phyloP scores from a whole-genome alignment of 805 yeast genomes.

The Millerozyma miso region DNA sequence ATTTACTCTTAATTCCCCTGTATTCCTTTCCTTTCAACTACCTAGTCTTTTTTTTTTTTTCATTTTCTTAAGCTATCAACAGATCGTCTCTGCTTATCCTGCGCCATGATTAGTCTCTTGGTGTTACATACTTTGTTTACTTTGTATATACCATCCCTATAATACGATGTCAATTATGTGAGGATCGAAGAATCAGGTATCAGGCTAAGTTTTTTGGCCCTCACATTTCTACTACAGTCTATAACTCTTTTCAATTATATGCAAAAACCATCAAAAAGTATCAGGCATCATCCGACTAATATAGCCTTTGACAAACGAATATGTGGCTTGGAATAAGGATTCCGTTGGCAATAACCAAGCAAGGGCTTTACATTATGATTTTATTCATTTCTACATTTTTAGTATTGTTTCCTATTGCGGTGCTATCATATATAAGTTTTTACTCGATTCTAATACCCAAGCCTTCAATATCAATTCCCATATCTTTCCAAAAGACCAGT shows the following conservation, averaged over 20 bases:
- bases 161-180: background rate
- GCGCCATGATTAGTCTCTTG: background rate
- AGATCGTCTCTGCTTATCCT: background rate
- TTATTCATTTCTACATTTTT: slow-evolving; percentile 17
- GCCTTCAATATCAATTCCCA: slow-evolving; percentile 13
- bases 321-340: slow-evolving; percentile 4
- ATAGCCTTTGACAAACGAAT: too few relatives aligned
- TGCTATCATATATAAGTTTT: slow-evolving; percentile 32
- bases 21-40: background rate
- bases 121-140: background rate
- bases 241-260: background rate
- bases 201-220: background rate
- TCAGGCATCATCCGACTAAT: too few relatives aligned
- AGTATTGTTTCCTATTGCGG: slow-evolving; percentile 32
- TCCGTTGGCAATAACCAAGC: slow-evolving; percentile 18
- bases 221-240: background rate
- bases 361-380: slow-evolving; percentile 21
- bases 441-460: slow-evolving; percentile 31
- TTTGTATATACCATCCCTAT: background rate
- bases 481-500: background rate
- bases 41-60: background rate
- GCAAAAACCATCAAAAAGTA: background rate
- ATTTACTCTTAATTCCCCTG: background rate
- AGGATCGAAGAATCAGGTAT: background rate
- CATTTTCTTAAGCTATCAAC: background rate